Evolutionary conservation across 345 rosid species (phyloP).

Genomic region (Gossypium longicalyx): DNA sequence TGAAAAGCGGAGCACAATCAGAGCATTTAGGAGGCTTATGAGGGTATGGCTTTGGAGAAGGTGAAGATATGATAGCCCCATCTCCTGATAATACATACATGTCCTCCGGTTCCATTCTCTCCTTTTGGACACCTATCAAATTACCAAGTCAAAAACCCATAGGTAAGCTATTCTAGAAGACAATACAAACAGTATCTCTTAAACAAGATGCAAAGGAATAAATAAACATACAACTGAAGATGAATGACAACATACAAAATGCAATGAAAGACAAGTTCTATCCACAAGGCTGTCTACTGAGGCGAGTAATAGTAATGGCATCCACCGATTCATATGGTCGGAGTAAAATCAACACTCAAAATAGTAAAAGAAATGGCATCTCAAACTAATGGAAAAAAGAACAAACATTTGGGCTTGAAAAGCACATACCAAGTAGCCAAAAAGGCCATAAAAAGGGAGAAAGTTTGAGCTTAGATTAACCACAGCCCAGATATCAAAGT

Average conservation of each 20-base stretch:
- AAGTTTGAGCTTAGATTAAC: not conserved
- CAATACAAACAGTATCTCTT: not conserved
- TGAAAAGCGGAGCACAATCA: slow-evolving; percentile 83
- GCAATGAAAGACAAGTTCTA: not conserved
- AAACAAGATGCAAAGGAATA: not conserved
- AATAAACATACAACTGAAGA: not conserved
- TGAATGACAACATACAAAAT: not conserved
- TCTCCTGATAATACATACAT: slow-evolving; percentile 74
- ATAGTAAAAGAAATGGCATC: not conserved
- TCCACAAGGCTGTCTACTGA: not conserved
- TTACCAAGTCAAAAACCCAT: slow-evolving; percentile 17
- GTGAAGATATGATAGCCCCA: slow-evolving; percentile 57
- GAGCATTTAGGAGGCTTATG: slow-evolving; percentile 88
- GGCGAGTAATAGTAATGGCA: not conserved
- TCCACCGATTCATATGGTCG: not conserved
- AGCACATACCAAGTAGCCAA: not conserved
- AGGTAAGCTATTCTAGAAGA: not conserved
- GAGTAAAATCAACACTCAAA: not conserved
- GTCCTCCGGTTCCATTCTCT: slow-evolving; percentile 93
- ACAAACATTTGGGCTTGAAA: not conserved
- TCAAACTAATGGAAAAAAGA: not conserved
- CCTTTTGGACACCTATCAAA: slow-evolving; percentile 88
- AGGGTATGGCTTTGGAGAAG: slow-evolving; percentile 81
- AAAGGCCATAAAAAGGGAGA: not conserved
- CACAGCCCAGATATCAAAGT: not conserved